Percentiles rank a stretch among this genome's conserved stretches.
Evolutionary conservation across 305 asterid species (phyloP).

Genomic region (Fraxinus latifolia): DNA sequence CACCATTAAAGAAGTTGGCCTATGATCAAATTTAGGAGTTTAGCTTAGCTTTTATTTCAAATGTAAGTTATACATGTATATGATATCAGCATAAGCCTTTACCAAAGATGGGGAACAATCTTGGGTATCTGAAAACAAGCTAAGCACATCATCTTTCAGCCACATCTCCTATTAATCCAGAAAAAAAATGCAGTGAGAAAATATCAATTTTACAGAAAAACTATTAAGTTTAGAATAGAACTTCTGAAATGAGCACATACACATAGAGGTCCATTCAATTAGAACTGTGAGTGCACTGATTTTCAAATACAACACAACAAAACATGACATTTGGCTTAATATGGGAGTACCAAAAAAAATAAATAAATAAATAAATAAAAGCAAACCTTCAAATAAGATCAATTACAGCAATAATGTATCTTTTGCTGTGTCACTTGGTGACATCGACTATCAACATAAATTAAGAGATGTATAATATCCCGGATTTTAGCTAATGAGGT

Average conservation of each 20-base stretch:
- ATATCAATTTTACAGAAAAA: constrained; percentile 2
- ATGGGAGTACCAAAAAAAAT: neutral
- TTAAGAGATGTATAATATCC: neutral
- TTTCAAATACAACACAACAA: neutral
- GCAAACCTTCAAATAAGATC: constrained; percentile 1
- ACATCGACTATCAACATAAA: neutral
- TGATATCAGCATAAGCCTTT: constrained; percentile 23
- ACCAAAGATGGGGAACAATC: constrained; percentile 86
- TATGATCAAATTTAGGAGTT: constrained; percentile 31
- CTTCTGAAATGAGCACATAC: neutral
- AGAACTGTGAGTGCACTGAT: neutral
- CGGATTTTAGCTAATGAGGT: neutral
- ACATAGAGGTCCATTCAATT: neutral
- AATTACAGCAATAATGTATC: neutral
- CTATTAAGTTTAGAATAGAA: constrained; percentile 5
- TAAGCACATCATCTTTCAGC: constrained; percentile 80
- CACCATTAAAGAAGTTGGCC: constrained; percentile 70
- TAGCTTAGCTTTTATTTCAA: constrained; percentile 27
- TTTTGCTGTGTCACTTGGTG: neutral
- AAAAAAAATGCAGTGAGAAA: constrained; percentile 27
- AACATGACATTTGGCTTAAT: neutral
- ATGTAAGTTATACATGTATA: constrained; percentile 9
- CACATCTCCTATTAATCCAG: constrained; percentile 65
- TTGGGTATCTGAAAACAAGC: constrained; percentile 81
- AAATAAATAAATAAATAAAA: neutral